These are phyloP conservation scores for Mycena citricolor DNA, from an alignment of 1,284 basidiomycete genomes.

Conservation along the genomic window DNA sequence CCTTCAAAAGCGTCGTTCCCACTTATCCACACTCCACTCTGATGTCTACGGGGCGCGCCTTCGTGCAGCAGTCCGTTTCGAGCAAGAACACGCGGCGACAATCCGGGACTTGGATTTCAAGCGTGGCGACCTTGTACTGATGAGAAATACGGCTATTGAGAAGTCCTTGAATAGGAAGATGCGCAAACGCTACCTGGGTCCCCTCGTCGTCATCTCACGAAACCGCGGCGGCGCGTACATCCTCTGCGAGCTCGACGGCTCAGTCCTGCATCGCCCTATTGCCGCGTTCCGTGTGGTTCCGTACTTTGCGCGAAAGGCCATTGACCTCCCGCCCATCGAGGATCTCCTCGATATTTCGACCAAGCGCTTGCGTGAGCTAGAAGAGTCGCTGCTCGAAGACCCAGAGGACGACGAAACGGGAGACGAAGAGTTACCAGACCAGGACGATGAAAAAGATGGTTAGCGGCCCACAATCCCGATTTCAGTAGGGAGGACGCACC, in stretches of 20 bases:
- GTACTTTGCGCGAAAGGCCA: constrained; percentile 27
- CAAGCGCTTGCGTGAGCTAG: not conserved
- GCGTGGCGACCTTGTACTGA: constrained; percentile 36
- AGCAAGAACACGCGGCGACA: constrained; percentile 23
- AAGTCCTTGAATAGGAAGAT: constrained; percentile 34
- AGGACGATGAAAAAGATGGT: too few species aligned
- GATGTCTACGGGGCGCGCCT: constrained; percentile 26
- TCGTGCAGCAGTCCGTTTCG: constrained; percentile 24
- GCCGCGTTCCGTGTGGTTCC: constrained; percentile 36
- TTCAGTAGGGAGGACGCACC: too few species aligned
- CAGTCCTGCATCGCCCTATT: constrained; percentile 28
- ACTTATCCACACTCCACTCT: constrained; percentile 22
- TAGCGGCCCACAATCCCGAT: too few species aligned
- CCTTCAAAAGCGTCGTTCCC: constrained; percentile 27
- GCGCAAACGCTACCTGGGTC: constrained; percentile 32
- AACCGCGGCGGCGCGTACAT: constrained; percentile 34
- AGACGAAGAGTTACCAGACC: too few species aligned
- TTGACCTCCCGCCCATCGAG: constrained; percentile 2
- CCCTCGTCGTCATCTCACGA: constrained; percentile 34
- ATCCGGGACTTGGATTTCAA: constrained; percentile 36
- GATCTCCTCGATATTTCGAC: constrained; percentile 3
- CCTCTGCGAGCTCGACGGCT: constrained; percentile 33
- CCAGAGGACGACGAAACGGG: too few species aligned
- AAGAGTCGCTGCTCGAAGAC: not conserved
- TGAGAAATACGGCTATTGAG: constrained; percentile 37